phyloP scores from a whole-genome alignment of 2,329 filamentous ascomycete species.

The Ophiostoma montium region DNA sequence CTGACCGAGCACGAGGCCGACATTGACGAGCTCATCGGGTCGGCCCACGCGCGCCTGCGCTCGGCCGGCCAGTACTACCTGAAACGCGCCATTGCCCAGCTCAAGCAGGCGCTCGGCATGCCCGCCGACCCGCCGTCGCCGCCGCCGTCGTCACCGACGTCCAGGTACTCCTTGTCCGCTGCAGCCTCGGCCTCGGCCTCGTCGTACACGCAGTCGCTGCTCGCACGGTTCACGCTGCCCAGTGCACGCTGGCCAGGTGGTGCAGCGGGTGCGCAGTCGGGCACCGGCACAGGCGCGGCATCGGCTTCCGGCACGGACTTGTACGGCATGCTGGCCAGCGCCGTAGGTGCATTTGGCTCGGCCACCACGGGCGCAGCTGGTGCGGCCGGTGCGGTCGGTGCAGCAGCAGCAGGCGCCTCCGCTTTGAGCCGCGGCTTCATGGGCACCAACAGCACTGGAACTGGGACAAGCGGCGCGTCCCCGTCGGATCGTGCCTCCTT shows the following conservation, averaged over 20 bases:
- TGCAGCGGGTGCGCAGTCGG: conserved; percentile 3
- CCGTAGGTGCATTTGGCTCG: conserved; percentile 47
- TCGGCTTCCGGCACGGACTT: conserved; percentile 39
- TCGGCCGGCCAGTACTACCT: conserved; percentile 64
- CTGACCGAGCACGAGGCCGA: conserved; percentile 71
- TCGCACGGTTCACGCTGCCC: conserved; percentile 77
- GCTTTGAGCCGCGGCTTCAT: conserved; percentile 17
- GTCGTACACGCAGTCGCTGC: conserved; percentile 65
- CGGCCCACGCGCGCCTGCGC: conserved; percentile 64
- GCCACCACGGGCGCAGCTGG: too few relatives aligned
- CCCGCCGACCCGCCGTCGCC: conserved; percentile 41
- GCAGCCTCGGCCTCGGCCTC: conserved; percentile 20
- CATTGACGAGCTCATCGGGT: conserved; percentile 82
- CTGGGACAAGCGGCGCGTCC: not conserved
- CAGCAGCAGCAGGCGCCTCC: conserved; percentile 21
- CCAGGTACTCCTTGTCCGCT: conserved; percentile 8
- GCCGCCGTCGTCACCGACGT: conserved; percentile 21
- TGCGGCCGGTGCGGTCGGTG: conserved; percentile 13
- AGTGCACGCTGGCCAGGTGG: conserved; percentile 41
- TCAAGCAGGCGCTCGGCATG: conserved; percentile 67
- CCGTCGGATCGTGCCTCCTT: conserved; percentile 51
- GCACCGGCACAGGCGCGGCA: not conserved
- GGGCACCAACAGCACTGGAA: conserved; percentile 8
- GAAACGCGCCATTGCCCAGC: conserved; percentile 52
- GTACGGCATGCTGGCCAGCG: conserved; percentile 62